Conservation (phyloP, 331 rosid species). For the Quercus phellos region DNA sequence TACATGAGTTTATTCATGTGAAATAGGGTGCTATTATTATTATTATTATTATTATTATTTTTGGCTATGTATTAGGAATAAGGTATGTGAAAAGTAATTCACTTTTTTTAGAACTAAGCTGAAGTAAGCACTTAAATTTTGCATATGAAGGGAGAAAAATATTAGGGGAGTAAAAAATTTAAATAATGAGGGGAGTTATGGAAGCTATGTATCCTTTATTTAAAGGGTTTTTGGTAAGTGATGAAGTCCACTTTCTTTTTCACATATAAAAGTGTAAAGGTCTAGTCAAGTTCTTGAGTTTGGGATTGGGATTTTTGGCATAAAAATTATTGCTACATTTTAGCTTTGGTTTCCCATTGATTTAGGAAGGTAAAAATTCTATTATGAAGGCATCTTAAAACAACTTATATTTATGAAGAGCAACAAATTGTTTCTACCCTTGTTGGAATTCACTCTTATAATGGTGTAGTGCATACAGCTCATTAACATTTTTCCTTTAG, state of each 20-base stretch:
- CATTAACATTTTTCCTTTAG: background rate
- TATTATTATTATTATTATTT: too few relatives aligned
- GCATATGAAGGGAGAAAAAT: too few relatives aligned
- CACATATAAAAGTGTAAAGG: too few relatives aligned
- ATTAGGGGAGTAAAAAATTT: background rate
- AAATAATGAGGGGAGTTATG: background rate
- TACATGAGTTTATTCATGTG: background rate
- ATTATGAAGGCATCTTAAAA: background rate
- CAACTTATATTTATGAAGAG: background rate
- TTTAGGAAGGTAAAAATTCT: too few relatives aligned
- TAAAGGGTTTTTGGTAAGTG: background rate
- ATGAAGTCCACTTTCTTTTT: background rate
- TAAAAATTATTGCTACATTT: background rate
- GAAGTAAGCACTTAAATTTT: background rate
- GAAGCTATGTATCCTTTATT: background rate
- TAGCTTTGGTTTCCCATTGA: background rate
- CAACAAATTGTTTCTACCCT: background rate
- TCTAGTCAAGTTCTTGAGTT: background rate
- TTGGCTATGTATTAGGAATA: background rate
- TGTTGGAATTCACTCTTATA: background rate
- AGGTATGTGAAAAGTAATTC: background rate
- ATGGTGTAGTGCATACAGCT: background rate
- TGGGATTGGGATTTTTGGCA: background rate
- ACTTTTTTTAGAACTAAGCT: background rate
- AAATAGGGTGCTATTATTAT: background rate